Conservation (phyloP, 139 green algal genomes). For the Spirogloea muscicola region DNA sequence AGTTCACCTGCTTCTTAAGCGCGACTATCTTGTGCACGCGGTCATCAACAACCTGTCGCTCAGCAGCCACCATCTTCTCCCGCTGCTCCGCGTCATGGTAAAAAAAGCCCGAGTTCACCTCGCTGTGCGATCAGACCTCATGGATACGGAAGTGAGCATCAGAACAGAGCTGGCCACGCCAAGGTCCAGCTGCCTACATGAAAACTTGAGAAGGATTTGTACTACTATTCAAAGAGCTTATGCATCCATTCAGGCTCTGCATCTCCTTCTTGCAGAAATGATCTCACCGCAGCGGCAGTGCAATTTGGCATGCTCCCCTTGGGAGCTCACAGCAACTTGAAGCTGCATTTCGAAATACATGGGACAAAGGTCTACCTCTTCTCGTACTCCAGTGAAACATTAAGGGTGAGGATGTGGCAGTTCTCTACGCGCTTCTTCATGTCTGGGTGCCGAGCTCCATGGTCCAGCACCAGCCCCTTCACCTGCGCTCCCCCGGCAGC, state of each 20-base stretch:
- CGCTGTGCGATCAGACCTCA: slow-evolving; percentile 19
- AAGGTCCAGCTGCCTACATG: too few species aligned
- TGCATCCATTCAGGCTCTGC: too few species aligned
- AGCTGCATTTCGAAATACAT: too few species aligned
- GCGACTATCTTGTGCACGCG: slow-evolving; percentile 87
- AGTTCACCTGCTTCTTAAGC: slow-evolving; percentile 79
- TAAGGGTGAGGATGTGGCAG: slow-evolving; percentile 88
- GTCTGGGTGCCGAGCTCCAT: slow-evolving; percentile 93
- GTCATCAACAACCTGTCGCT: slow-evolving; percentile 88
- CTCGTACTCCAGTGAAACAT: slow-evolving; percentile 99
- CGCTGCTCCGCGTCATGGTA: slow-evolving; percentile 93
- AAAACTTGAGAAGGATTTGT: too few species aligned
- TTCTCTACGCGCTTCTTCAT: slow-evolving; percentile 95
- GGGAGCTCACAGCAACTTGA: too few species aligned
- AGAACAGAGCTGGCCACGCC: too few species aligned
- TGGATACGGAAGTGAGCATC: too few species aligned
- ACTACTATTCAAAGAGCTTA: too few species aligned
- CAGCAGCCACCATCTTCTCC: slow-evolving; percentile 92
- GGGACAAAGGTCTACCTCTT: slow-evolving; percentile 77
- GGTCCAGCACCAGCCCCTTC: slow-evolving; percentile 92
- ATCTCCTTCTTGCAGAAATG: too few species aligned
- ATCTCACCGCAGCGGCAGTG: too few species aligned
- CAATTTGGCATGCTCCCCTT: too few species aligned
- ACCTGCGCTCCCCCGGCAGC: slow-evolving; percentile 53
- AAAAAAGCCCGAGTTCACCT: slow-evolving; percentile 96